phyloP scores from a whole-genome alignment of 495 filamentous ascomycete genomes.

The Xylaria flabelliformis region DNA sequence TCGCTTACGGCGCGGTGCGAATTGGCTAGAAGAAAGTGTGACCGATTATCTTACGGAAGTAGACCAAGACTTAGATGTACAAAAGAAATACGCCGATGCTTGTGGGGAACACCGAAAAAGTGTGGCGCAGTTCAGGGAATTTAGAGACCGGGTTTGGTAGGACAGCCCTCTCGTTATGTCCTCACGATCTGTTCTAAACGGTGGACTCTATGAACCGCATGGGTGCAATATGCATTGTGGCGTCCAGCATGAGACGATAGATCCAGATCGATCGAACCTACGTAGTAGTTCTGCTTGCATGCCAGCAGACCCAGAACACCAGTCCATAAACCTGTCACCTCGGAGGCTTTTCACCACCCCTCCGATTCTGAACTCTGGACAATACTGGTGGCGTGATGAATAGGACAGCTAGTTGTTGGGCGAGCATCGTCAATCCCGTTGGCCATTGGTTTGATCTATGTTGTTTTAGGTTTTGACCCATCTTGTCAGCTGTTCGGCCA shows the following conservation, averaged over 20 bases:
- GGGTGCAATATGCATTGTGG: background rate
- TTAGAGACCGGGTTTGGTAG: conserved; percentile 29
- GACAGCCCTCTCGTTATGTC: background rate
- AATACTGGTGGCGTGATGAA: conserved; percentile 14
- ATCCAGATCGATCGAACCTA: background rate
- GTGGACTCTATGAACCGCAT: background rate
- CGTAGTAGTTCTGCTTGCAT: background rate
- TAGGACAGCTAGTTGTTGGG: background rate
- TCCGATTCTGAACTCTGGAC: background rate
- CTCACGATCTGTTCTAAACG: background rate
- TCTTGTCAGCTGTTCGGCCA: conserved; percentile 12
- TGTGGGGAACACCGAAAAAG: conserved; percentile 26
- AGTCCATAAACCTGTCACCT: background rate
- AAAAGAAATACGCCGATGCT: conserved; percentile 23
- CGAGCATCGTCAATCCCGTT: background rate
- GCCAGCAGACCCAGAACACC: background rate
- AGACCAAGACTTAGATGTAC: conserved; percentile 27
- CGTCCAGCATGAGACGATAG: background rate
- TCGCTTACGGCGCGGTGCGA: conserved; percentile 40
- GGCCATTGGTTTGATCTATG: conserved; percentile 13
- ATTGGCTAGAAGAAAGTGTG: conserved; percentile 52
- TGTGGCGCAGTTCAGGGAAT: conserved; percentile 21
- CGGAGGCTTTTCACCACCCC: background rate
- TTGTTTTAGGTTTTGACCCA: conserved; percentile 9
- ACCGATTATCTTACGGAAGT: conserved; percentile 22